Conservation (phyloP, 257 asterid species). For the Primulina huaijiensis region DNA sequence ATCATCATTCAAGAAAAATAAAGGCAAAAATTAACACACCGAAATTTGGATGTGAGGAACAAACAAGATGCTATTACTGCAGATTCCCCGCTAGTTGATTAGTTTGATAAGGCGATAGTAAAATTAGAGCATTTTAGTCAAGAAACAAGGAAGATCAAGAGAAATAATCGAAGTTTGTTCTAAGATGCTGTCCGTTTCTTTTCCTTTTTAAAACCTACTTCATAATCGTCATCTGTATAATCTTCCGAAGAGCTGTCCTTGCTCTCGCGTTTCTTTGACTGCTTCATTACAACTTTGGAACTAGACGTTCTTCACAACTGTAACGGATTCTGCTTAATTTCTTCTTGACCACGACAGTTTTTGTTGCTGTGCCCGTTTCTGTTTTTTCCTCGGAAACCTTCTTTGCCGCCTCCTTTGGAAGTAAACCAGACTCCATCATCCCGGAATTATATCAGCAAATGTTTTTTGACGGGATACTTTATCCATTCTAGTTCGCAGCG, state of each 20-base stretch:
- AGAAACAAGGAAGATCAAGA: neutral
- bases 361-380: slow-evolving; percentile 54
- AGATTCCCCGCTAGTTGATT: neutral
- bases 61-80: neutral
- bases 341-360: slow-evolving; percentile 56
- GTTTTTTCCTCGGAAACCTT: slow-evolving; percentile 65
- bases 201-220: slow-evolving; percentile 11
- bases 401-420: slow-evolving; percentile 64
- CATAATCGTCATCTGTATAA: slow-evolving; percentile 61
- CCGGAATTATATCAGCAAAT: slow-evolving; percentile 31
- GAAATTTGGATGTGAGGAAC: neutral
- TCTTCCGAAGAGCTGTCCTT: slow-evolving; percentile 41
- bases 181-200: slow-evolving; percentile 47
- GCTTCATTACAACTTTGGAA: slow-evolving; percentile 40
- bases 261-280: slow-evolving; percentile 51
- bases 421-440: slow-evolving; percentile 99
- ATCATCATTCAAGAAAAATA: no score
- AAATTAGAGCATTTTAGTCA: neutral
- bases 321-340: slow-evolving; percentile 24
- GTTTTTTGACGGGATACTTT: neutral
- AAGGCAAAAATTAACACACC: no score
- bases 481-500: neutral
- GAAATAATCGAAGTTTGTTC: neutral
- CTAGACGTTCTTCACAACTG: slow-evolving; percentile 40
- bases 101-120: neutral